Percentiles rank a stretch among this genome's conserved stretches.
Evolutionary conservation across 495 filamentous ascomycete species (phyloP).

Genomic region (Penicillium macrosclerotiorum): DNA sequence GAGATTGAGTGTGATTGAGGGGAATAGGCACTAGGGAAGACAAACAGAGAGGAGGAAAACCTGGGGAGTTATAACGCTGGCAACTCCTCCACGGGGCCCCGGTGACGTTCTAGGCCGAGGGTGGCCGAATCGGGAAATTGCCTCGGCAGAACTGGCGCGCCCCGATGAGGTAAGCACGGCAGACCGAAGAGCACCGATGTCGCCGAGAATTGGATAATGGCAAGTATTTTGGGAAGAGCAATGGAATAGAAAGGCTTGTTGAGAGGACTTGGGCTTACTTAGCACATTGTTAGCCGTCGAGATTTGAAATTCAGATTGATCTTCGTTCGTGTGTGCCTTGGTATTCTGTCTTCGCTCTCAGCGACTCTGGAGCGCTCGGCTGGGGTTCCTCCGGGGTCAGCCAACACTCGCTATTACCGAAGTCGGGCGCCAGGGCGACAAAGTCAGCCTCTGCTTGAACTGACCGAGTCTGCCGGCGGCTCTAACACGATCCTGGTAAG

Average conservation of each 20-base stretch:
- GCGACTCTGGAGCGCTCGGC: conserved; percentile 1
- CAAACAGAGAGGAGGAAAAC: conserved; percentile 6
- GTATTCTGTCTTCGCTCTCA: background rate
- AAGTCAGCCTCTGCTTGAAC: no score
- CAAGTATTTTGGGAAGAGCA: background rate
- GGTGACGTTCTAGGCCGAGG: conserved; percentile 17
- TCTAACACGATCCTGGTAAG: no score
- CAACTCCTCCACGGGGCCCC: background rate
- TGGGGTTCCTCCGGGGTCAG: conserved; percentile 12
- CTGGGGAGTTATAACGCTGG: conserved; percentile 16
- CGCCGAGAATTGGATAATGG: background rate
- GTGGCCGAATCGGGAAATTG: conserved; percentile 22
- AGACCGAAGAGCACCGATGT: conserved; percentile 15
- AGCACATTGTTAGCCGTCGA: no score
- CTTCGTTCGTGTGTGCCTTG: no score
- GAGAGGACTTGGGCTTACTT: no score
- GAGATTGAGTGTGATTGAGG: background rate
- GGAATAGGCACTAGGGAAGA: conserved; percentile 1
- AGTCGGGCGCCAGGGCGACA: conserved; percentile 5
- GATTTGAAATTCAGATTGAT: no score
- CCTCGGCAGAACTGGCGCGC: conserved; percentile 15
- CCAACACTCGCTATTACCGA: conserved; percentile 11
- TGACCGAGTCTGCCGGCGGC: no score
- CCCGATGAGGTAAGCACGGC: background rate
- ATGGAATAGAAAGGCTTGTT: no score